Conservation (phyloP, 2,329 filamentous ascomycete genomes). For the Xylaria sp. region DNA sequence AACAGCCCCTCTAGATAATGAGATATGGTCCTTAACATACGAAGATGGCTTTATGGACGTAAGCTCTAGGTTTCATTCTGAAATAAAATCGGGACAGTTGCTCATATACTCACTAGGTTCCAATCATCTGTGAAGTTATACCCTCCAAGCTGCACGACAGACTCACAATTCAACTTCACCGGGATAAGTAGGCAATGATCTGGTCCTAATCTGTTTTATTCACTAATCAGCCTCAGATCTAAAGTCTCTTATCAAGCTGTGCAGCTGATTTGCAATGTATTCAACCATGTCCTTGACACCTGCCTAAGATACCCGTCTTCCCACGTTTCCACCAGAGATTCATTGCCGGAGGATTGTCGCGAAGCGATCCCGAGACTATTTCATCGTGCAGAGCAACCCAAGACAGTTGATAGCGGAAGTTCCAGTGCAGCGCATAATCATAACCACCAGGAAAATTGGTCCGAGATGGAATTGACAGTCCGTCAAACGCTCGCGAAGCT, state of each 20-base stretch:
- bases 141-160: constrained; percentile 59
- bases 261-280: constrained; percentile 38
- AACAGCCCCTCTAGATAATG: constrained; percentile 58
- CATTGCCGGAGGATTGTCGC: constrained; percentile 31
- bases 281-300: constrained; percentile 35
- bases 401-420: not conserved
- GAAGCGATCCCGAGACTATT: constrained; percentile 35
- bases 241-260: constrained; percentile 32
- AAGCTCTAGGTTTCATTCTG: constrained; percentile 30
- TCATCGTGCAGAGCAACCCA: not conserved
- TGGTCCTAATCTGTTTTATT: not conserved
- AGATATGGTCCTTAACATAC: constrained; percentile 61
- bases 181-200: constrained; percentile 52
- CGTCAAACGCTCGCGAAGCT: constrained; percentile 64
- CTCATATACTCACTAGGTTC: constrained; percentile 53
- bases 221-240: constrained; percentile 31
- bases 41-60: constrained; percentile 73
- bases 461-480: constrained; percentile 55
- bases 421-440: not conserved
- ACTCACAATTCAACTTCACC: constrained; percentile 67
- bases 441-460: constrained; percentile 29
- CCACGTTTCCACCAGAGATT: constrained; percentile 23
- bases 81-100: not conserved
- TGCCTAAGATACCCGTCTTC: constrained; percentile 42
- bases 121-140: constrained; percentile 76